Evolutionary conservation across 371 early-diverging fungal species (phyloP).

Genomic region (Lichtheimia ramosa): DNA sequence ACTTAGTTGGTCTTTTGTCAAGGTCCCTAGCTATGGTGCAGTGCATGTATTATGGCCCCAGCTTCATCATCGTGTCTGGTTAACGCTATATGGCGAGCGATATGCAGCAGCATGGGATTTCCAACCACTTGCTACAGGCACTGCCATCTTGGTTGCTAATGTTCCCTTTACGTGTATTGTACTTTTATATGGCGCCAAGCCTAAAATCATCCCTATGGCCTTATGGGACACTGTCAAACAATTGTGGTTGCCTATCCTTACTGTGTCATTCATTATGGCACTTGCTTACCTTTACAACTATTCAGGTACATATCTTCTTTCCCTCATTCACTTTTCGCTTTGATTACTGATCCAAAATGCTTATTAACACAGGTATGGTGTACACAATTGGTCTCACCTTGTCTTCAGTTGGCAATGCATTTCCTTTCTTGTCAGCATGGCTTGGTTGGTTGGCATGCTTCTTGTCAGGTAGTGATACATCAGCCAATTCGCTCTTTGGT

Average conservation of each 20-base stretch:
- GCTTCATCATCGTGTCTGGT: constrained; percentile 39
- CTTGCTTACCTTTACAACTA: constrained; percentile 54
- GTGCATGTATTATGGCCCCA: constrained; percentile 40
- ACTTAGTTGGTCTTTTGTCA: constrained; percentile 39
- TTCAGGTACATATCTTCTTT: constrained; percentile 18
- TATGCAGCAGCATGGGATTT: constrained; percentile 50
- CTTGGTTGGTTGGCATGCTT: constrained; percentile 55
- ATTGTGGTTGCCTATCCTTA: constrained; percentile 37
- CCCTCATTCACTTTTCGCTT: background rate
- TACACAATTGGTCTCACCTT: constrained; percentile 48
- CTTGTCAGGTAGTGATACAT: constrained; percentile 53
- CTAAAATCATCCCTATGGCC: constrained; percentile 25
- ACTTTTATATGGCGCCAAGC: constrained; percentile 30
- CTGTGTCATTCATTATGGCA: constrained; percentile 52
- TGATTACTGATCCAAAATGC: background rate
- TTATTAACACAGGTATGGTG: constrained; percentile 20
- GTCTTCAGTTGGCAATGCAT: constrained; percentile 45
- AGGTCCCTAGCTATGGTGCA: constrained; percentile 28
- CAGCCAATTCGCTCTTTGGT: constrained; percentile 45
- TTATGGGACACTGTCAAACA: constrained; percentile 31
- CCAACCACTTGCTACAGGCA: constrained; percentile 54
- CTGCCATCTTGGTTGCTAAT: constrained; percentile 37
- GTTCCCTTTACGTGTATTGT: constrained; percentile 36
- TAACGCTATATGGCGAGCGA: constrained; percentile 39
- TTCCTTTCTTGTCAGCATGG: constrained; percentile 56